These are phyloP conservation scores for Teunomyces aglyptinius DNA, from an alignment of 805 yeast genomes.

Conservation along the genomic window DNA sequence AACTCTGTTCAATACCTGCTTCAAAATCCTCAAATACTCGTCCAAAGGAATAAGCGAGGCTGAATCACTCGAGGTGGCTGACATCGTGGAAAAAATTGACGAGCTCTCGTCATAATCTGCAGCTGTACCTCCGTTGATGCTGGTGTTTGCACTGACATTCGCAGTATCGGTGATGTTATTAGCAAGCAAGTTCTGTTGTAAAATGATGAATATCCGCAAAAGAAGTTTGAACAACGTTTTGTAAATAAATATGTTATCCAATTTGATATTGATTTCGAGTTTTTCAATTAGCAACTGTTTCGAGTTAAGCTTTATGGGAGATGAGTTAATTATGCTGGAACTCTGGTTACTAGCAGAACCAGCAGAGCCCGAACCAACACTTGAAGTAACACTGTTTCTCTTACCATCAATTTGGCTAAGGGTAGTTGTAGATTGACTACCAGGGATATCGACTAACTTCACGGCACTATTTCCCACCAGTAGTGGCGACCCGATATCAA, in stretches of 20 bases:
- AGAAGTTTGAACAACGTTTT: conserved; percentile 33
- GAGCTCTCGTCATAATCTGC: conserved; percentile 23
- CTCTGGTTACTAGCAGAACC: not conserved
- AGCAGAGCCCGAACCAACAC: not conserved
- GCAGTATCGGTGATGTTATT: conserved; percentile 7
- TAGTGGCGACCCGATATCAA: conserved; percentile 32
- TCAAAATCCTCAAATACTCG: conserved; percentile 29
- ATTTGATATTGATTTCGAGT: conserved; percentile 40
- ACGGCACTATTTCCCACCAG: not conserved
- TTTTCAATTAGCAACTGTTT: conserved; percentile 43
- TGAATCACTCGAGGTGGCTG: conserved; percentile 22
- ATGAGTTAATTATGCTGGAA: conserved; percentile 16
- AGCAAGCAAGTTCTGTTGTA: conserved; percentile 23
- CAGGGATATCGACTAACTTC: conserved; percentile 9
- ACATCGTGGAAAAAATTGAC: conserved; percentile 35
- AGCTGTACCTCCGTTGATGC: not conserved
- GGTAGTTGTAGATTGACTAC: conserved; percentile 12
- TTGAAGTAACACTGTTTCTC: not conserved
- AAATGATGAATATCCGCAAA: conserved; percentile 22
- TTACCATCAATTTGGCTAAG: conserved; percentile 11
- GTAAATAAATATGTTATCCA: conserved; percentile 39
- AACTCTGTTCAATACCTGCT: conserved; percentile 27
- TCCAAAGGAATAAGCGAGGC: conserved; percentile 24
- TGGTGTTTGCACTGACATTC: not conserved
- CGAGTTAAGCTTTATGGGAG: conserved; percentile 41